Conservation (phyloP, 2,329 filamentous ascomycete genomes). For the Pseudogymnoascus sp. region DNA sequence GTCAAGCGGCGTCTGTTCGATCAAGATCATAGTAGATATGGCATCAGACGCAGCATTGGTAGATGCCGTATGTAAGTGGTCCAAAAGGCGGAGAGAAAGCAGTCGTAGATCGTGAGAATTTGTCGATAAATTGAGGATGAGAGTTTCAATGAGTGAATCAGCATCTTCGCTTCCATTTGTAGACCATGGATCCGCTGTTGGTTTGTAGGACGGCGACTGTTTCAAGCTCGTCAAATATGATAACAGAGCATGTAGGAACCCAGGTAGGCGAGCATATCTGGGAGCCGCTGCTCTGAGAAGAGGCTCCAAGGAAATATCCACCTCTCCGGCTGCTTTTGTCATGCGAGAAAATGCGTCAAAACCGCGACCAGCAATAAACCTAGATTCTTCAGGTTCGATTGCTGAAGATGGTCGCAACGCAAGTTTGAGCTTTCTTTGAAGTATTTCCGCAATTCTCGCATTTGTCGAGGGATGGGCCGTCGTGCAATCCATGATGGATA, state of each 20-base stretch:
- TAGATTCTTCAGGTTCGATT: conserved; percentile 52
- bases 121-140: conserved; percentile 66
- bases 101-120: conserved; percentile 68
- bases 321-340: conserved; percentile 46
- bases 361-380: conserved; percentile 66
- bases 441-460: conserved; percentile 54
- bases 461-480: conserved; percentile 58
- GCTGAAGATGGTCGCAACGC: conserved; percentile 53
- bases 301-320: conserved; percentile 55
- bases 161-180: conserved; percentile 35
- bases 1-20: conserved; percentile 71
- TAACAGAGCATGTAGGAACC: conserved; percentile 57
- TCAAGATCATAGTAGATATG: conserved; percentile 60
- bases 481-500: conserved; percentile 53
- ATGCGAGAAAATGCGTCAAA: conserved; percentile 65
- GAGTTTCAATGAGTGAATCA: conserved; percentile 51
- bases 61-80: conserved; percentile 45
- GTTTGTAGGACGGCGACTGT: conserved; percentile 1
- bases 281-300: conserved; percentile 57
- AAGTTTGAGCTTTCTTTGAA: conserved; percentile 57
- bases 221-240: conserved; percentile 39
- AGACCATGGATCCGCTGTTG: conserved; percentile 8
- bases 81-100: conserved; percentile 63
- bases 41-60: conserved; percentile 41
- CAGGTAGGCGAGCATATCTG: conserved; percentile 54